phyloP scores from a whole-genome alignment of 164 flowering plant species.

The Chloranthus sessilifolius region DNA sequence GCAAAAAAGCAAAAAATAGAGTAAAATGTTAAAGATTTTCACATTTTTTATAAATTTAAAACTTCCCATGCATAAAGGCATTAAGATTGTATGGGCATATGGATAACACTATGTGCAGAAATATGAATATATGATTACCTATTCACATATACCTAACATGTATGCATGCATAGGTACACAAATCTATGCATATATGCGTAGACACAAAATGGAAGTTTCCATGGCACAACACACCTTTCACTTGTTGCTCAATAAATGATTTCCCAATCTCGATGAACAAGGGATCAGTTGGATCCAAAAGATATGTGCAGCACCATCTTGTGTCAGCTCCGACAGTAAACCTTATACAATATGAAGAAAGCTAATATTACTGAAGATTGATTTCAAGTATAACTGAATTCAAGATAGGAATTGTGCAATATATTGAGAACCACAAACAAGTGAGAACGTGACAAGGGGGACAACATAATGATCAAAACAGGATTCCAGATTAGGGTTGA shows the following conservation, averaged over 20 bases:
- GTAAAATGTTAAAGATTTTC: slow-evolving; percentile 10
- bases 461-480: too few species aligned
- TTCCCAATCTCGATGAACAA: slow-evolving; percentile 67
- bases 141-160: too few species aligned
- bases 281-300: slow-evolving; percentile 84
- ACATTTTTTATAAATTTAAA: not conserved
- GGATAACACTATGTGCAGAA: too few species aligned
- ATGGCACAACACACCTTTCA: slow-evolving; percentile 32
- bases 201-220: not conserved
- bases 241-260: slow-evolving; percentile 59
- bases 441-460: not conserved
- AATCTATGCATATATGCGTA: not conserved
- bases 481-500: too few species aligned
- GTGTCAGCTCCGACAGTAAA: slow-evolving; percentile 52
- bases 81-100: too few species aligned
- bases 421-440: not conserved
- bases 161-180: not conserved
- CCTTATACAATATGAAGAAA: slow-evolving; percentile 31
- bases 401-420: too few species aligned
- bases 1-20: slow-evolving; percentile 15
- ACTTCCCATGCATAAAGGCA: not conserved
- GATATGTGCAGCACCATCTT: slow-evolving; percentile 81
- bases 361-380: not conserved
- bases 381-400: not conserved
- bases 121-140: too few species aligned